Conservation (phyloP, 805 yeast species). For the Ogataea chonburiensis region DNA sequence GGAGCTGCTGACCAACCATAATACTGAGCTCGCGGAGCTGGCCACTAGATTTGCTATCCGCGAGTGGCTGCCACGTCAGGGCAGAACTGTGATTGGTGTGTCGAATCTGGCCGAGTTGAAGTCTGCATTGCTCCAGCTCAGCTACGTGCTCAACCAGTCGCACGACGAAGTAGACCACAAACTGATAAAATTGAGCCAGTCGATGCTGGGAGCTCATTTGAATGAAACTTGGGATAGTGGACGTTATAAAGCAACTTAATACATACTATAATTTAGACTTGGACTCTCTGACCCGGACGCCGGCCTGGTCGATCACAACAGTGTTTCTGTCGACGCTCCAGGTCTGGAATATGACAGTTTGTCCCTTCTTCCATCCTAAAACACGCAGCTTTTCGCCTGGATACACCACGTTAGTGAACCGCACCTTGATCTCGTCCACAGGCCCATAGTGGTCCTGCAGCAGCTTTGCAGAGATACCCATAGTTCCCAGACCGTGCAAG, state of each 20-base stretch:
- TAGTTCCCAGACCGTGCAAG: slow-evolving; percentile 86
- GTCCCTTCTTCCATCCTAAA: slow-evolving; percentile 78
- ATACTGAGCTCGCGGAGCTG: slow-evolving; percentile 73
- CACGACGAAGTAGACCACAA: slow-evolving; percentile 42
- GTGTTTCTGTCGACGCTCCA: slow-evolving; percentile 74
- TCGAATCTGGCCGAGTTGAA: slow-evolving; percentile 62
- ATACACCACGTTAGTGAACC: slow-evolving; percentile 88
- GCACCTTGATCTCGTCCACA: slow-evolving; percentile 80
- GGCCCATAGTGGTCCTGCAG: slow-evolving; percentile 78
- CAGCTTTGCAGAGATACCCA: slow-evolving; percentile 78
- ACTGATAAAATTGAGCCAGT: slow-evolving; percentile 43
- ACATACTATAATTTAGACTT: slow-evolving; percentile 25
- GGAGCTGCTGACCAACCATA: slow-evolving; percentile 35
- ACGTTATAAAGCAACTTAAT: slow-evolving; percentile 6
- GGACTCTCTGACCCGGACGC: slow-evolving; percentile 52
- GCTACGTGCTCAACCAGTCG: slow-evolving; percentile 41
- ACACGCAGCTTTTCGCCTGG: slow-evolving; percentile 90
- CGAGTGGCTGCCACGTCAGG: slow-evolving; percentile 50
- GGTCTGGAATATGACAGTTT: slow-evolving; percentile 75
- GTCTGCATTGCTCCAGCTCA: slow-evolving; percentile 58
- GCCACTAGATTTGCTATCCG: slow-evolving; percentile 75
- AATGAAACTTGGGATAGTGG: slow-evolving; percentile 64
- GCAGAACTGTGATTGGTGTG: slow-evolving; percentile 77
- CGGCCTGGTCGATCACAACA: slow-evolving; percentile 84
- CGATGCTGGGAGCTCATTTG: slow-evolving; percentile 49